phyloP scores from a whole-genome alignment of 208 protist genomes.

The Wallacemonas collosoma region DNA sequence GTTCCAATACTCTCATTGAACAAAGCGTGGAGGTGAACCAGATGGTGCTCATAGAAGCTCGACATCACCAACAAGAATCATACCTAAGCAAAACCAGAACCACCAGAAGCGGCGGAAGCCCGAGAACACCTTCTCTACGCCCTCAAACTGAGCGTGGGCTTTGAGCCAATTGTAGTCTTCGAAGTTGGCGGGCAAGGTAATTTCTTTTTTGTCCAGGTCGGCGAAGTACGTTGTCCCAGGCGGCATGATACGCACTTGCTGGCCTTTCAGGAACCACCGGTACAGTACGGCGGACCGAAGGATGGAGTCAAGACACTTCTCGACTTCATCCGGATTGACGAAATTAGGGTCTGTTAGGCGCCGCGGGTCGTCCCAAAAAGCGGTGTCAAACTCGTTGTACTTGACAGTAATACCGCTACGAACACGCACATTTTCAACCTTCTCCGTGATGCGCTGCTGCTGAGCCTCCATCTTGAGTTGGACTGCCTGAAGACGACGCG shows the following conservation, averaged over 20 bases:
- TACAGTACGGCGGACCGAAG: conserved; percentile 78
- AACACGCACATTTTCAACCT: conserved; percentile 77
- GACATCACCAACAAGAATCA: conserved; percentile 81
- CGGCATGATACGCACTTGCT: conserved; percentile 72
- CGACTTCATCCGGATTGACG: conserved; percentile 76
- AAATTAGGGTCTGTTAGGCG: conserved; percentile 58
- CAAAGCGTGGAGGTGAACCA: too few species aligned
- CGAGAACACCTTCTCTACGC: conserved; percentile 57
- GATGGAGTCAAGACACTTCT: conserved; percentile 66
- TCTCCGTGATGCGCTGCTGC: conserved; percentile 56
- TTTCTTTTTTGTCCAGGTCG: conserved; percentile 72
- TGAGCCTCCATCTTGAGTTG: conserved; percentile 90
- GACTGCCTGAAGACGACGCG: conserved; percentile 84
- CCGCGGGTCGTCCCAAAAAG: conserved; percentile 84
- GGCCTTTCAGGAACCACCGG: conserved; percentile 81
- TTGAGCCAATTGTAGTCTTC: conserved; percentile 80
- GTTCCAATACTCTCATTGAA: too few species aligned
- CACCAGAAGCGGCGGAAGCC: conserved; percentile 76
- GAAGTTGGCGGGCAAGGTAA: conserved; percentile 89
- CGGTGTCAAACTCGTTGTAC: conserved; percentile 81
- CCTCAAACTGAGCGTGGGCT: conserved; percentile 64
- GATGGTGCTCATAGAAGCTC: conserved; percentile 56
- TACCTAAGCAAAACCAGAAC: conserved; percentile 81
- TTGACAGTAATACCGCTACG: conserved; percentile 73
- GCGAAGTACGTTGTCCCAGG: conserved; percentile 72